A percentile compares a stretch with the other conserved stretches of the same genome.
Evolutionary conservation across 768 basidiomycete species (phyloP).

Genomic region (Auriscalpium vulgare): DNA sequence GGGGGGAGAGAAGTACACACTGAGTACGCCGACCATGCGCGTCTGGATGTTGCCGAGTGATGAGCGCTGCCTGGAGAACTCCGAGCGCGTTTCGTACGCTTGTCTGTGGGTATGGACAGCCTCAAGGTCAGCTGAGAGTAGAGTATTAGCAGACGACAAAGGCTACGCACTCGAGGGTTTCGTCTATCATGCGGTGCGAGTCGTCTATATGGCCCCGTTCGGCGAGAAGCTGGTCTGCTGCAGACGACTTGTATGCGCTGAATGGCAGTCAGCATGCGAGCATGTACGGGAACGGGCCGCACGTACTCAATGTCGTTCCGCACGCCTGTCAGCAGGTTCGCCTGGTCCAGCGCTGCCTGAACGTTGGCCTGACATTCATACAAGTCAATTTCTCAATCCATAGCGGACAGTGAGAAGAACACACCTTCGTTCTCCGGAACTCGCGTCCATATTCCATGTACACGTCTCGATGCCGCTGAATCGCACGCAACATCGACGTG

Average conservation of each 20-base stretch:
- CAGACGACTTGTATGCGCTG: slow-evolving; percentile 87
- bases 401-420: slow-evolving; percentile 1
- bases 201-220: slow-evolving; percentile 89
- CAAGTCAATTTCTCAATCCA: not conserved
- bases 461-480: slow-evolving; percentile 86
- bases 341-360: slow-evolving; percentile 75
- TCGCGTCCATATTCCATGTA: slow-evolving; percentile 84
- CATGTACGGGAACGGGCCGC: not conserved
- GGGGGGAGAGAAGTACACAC: slow-evolving; percentile 35
- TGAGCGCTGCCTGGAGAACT: slow-evolving; percentile 77
- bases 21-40: slow-evolving; percentile 76
- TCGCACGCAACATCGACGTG: slow-evolving; percentile 78
- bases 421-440: slow-evolving; percentile 77
- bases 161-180: slow-evolving; percentile 66
- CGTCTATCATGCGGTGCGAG: slow-evolving; percentile 92
- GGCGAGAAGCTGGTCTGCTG: slow-evolving; percentile 77
- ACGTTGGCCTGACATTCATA: slow-evolving; percentile 52
- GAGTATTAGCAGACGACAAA: not conserved
- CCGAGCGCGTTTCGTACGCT: slow-evolving; percentile 93
- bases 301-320: slow-evolving; percentile 92
- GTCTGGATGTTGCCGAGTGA: slow-evolving; percentile 74
- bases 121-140: too few relatives aligned
- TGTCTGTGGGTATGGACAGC: slow-evolving; percentile 44
- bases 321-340: slow-evolving; percentile 82
- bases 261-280: not conserved